These are phyloP conservation scores for Zasmidium citrigriseum DNA, from an alignment of 2,329 filamentous ascomycete species.

Conservation along the genomic window DNA sequence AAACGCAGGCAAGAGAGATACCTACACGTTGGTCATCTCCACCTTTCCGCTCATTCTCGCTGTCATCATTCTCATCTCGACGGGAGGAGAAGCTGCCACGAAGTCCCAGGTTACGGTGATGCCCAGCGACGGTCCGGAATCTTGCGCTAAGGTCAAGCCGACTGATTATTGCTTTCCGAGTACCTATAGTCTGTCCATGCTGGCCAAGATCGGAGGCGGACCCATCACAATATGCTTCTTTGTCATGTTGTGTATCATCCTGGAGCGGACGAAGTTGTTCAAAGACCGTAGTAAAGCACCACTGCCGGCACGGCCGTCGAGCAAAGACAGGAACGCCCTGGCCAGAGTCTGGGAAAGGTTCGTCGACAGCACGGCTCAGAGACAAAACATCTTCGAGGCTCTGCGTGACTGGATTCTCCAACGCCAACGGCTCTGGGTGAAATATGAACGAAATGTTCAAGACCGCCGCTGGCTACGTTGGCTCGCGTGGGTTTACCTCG, in stretches of 20 bases:
- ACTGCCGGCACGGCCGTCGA: neutral
- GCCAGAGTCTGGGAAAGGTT: neutral
- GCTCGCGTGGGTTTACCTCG: neutral
- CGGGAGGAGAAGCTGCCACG: neutral
- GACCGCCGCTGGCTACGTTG: neutral
- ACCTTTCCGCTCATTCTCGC: neutral
- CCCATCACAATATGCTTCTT: neutral
- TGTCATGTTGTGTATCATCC: neutral
- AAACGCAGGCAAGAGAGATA: constrained; percentile 10
- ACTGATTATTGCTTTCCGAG: neutral
- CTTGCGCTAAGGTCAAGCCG: neutral
- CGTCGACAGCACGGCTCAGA: neutral
- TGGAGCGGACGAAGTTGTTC: neutral
- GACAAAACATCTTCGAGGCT: neutral
- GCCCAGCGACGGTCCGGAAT: neutral
- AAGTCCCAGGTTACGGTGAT: neutral
- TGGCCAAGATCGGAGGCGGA: neutral
- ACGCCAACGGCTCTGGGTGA: neutral
- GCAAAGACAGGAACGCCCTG: neutral
- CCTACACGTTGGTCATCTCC: constrained; percentile 12
- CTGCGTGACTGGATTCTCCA: neutral
- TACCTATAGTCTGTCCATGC: neutral
- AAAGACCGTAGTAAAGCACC: neutral
- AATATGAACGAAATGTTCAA: neutral
- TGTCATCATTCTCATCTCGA: neutral